These are phyloP conservation scores for Cyberlindnera americana DNA, from an alignment of 805 yeast genomes.

Conservation along the genomic window DNA sequence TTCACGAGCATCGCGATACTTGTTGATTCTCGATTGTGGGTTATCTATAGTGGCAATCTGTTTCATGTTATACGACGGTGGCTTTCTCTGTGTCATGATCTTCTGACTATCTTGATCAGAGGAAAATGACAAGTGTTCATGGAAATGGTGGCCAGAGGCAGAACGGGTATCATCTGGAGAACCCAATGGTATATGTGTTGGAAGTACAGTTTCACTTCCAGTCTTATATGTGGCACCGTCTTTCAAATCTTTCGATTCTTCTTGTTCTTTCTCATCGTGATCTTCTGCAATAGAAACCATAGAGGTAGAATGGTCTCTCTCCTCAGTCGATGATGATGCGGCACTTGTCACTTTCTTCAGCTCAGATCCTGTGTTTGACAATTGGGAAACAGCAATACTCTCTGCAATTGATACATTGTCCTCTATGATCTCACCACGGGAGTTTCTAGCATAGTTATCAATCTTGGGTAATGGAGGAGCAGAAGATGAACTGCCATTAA, in stretches of 20 bases:
- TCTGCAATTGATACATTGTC: conserved; percentile 18
- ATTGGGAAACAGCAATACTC: conserved; percentile 7
- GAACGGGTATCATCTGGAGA: conserved; percentile 12
- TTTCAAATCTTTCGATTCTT: conserved; percentile 2
- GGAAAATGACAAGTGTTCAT: conserved; percentile 11
- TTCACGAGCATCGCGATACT: conserved; percentile 39
- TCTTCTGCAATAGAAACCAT: conserved; percentile 14
- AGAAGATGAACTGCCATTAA: conserved; percentile 35
- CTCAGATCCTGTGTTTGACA: conserved; percentile 1
- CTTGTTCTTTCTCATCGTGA: not conserved
- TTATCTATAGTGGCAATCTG: conserved; percentile 38
- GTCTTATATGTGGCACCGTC: conserved; percentile 25
- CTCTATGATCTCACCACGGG: conserved; percentile 28
- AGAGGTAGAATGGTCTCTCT: conserved; percentile 11
- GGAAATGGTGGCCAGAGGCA: conserved; percentile 9
- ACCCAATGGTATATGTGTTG: conserved; percentile 25
- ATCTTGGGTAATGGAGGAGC: conserved; percentile 27
- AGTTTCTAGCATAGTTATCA: conserved; percentile 31
- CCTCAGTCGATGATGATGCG: not conserved
- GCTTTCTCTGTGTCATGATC: conserved; percentile 6
- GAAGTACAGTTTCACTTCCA: conserved; percentile 20
- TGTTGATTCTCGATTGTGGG: conserved; percentile 39
- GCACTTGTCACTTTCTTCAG: conserved; percentile 1
- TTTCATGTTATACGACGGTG: conserved; percentile 34
- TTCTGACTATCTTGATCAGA: not conserved